Evolutionary conservation across 495 filamentous ascomycete genomes (phyloP).

Genomic region (Saxophila tyrrhenica): DNA sequence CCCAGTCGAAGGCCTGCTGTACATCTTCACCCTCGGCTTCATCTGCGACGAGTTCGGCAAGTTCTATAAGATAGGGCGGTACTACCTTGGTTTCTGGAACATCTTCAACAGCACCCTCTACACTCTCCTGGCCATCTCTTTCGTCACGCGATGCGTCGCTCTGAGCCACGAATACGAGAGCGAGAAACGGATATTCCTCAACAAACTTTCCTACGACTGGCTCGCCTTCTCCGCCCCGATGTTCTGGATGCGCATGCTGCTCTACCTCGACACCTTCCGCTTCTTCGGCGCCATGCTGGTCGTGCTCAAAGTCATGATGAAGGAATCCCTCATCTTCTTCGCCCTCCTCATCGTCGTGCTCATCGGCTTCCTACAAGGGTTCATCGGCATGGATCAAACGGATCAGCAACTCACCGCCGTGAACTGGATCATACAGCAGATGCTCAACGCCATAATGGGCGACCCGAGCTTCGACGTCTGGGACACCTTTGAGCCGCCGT

Average conservation of each 20-base stretch:
- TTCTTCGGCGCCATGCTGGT: conserved; percentile 99
- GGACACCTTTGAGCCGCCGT: conserved; percentile 64
- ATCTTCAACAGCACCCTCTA: conserved; percentile 84
- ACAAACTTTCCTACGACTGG: conserved; percentile 83
- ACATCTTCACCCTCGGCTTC: conserved; percentile 87
- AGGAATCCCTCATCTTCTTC: conserved; percentile 95
- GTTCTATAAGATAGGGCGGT: conserved; percentile 81
- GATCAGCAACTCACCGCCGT: conserved; percentile 44
- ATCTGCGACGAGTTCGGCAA: conserved; percentile 77
- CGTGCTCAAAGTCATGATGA: conserved; percentile 98
- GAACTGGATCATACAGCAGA: conserved; percentile 69
- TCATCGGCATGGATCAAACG: conserved; percentile 82
- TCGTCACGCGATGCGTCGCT: conserved; percentile 67
- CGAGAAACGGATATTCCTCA: conserved; percentile 47
- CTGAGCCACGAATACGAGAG: conserved; percentile 47
- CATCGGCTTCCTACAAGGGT: conserved; percentile 86
- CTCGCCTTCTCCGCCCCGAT: conserved; percentile 82
- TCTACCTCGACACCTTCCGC: conserved; percentile 82
- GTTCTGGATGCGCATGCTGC: conserved; percentile 90
- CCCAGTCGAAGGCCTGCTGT: conserved; percentile 71
- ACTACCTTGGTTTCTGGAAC: conserved; percentile 91
- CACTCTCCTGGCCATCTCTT: conserved; percentile 58
- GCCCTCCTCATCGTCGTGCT: conserved; percentile 78
- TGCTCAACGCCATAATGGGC: conserved; percentile 84
- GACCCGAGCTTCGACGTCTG: conserved; percentile 85